Conservation (phyloP, 352 stramenopile species). For the Lagenidium giganteum region DNA sequence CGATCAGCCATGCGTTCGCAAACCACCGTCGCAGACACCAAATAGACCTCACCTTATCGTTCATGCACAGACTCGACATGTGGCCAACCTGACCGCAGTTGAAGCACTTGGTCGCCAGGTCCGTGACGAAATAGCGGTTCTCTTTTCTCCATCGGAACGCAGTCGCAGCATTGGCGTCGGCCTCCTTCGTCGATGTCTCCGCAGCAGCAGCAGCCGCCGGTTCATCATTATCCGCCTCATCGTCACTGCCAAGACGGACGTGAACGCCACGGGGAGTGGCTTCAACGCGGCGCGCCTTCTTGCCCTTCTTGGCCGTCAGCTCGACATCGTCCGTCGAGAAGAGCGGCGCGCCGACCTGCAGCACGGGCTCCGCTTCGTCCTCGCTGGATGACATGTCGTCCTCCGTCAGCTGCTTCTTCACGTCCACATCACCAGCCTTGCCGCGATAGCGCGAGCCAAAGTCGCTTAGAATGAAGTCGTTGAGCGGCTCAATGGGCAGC, state of each 20-base stretch:
- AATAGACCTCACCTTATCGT: slow-evolving; percentile 24
- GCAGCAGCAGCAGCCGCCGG: no score
- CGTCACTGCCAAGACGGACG: slow-evolving; percentile 4
- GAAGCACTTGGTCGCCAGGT: slow-evolving; percentile 69
- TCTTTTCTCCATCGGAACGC: slow-evolving; percentile 33
- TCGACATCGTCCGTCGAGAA: slow-evolving; percentile 13
- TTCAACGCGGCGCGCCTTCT: no score
- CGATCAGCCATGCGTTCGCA: no score
- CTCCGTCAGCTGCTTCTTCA: slow-evolving; percentile 36
- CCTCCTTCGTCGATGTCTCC: slow-evolving; percentile 21
- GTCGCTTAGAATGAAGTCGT: slow-evolving; percentile 81
- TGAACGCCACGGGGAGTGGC: no score
- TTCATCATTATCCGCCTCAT: slow-evolving; percentile 5
- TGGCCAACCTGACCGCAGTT: slow-evolving; percentile 67
- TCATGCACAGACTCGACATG: slow-evolving; percentile 57
- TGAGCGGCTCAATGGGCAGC: slow-evolving; percentile 63
- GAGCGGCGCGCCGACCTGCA: slow-evolving; percentile 37
- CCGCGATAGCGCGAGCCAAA: slow-evolving; percentile 71
- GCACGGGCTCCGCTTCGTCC: slow-evolving; percentile 13
- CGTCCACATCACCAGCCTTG: slow-evolving; percentile 31
- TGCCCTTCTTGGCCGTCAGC: slow-evolving; percentile 10
- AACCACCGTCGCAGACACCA: no score
- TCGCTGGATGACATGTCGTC: slow-evolving; percentile 19
- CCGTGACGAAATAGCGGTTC: slow-evolving; percentile 64
- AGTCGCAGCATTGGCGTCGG: slow-evolving; percentile 6